Percentiles rank a stretch among this genome's conserved stretches.
Evolutionary conservation across 441 rosid genomes (phyloP).

Genomic region (Arabidopsis hybrid): DNA sequence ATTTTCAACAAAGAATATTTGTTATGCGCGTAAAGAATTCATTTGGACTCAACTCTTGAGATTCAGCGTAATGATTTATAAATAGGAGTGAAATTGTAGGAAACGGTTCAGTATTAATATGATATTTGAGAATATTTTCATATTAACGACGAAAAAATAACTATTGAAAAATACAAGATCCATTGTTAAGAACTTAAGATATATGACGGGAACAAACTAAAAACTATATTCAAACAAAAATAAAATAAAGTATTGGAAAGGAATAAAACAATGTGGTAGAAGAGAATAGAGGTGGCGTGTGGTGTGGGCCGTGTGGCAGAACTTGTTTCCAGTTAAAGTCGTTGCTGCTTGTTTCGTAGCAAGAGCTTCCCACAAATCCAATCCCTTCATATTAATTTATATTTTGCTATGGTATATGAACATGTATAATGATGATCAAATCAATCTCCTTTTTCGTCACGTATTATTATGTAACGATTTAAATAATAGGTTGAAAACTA

Average conservation of each 20-base stretch:
- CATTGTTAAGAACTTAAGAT: background rate
- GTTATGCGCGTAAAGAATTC: background rate
- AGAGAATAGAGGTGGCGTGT: slow-evolving; percentile 35
- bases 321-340: slow-evolving; percentile 41
- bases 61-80: too few relatives aligned
- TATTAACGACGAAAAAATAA: background rate
- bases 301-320: slow-evolving; percentile 16
- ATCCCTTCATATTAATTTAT: background rate
- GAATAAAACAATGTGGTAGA: slow-evolving; percentile 40
- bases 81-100: background rate
- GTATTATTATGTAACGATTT: too few relatives aligned
- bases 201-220: background rate
- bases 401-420: background rate
- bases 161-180: background rate
- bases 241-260: slow-evolving; percentile 1
- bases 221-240: background rate
- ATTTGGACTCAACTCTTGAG: background rate
- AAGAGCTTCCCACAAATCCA: slow-evolving; percentile 23
- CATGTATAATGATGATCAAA: slow-evolving; percentile 17
- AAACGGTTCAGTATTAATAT: background rate
- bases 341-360: slow-evolving; percentile 40
- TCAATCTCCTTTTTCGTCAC: too few relatives aligned
- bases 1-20: background rate
- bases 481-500: too few relatives aligned
- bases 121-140: background rate